These are phyloP conservation scores for Dunaliella primolecta DNA, from an alignment of 139 green algal species.

Conservation along the genomic window DNA sequence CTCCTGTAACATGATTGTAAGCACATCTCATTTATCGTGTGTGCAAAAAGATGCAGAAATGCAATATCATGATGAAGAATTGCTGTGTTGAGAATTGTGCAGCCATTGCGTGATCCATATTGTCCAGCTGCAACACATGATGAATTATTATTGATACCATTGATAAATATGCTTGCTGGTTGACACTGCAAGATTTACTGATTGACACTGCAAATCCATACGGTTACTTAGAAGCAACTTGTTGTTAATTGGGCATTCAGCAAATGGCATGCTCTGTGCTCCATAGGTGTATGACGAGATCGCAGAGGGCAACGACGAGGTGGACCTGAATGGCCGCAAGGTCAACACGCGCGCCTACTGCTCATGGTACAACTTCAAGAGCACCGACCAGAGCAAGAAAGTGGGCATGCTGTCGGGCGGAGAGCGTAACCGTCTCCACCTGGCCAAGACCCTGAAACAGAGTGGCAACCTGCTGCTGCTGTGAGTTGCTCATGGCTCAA, in stretches of 20 bases:
- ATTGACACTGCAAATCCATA: no score
- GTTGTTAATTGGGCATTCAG: background rate
- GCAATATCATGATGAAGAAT: no score
- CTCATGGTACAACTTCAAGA: slow-evolving; percentile 81
- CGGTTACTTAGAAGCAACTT: no score
- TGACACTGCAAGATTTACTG: no score
- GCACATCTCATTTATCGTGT: no score
- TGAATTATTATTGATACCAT: no score
- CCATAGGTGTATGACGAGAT: slow-evolving; percentile 61
- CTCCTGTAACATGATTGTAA: no score
- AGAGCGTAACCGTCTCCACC: slow-evolving; percentile 81
- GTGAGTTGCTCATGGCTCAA: slow-evolving; percentile 4
- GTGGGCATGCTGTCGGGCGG: slow-evolving; percentile 43
- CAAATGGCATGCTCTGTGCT: background rate
- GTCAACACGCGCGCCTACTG: slow-evolving; percentile 74
- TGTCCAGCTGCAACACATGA: no score
- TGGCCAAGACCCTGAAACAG: slow-evolving; percentile 70
- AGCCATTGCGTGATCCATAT: no score
- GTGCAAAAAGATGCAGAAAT: no score
- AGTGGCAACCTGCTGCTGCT: slow-evolving; percentile 82
- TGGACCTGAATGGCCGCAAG: slow-evolving; percentile 58
- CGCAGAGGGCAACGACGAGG: slow-evolving; percentile 33
- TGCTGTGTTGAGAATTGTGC: no score
- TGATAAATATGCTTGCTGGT: no score
- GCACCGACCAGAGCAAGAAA: slow-evolving; percentile 74